Percentiles rank a stretch among this genome's conserved stretches.
Evolutionary conservation across 139 green algal genomes (phyloP).

Genomic region (Penium margaritaceum): DNA sequence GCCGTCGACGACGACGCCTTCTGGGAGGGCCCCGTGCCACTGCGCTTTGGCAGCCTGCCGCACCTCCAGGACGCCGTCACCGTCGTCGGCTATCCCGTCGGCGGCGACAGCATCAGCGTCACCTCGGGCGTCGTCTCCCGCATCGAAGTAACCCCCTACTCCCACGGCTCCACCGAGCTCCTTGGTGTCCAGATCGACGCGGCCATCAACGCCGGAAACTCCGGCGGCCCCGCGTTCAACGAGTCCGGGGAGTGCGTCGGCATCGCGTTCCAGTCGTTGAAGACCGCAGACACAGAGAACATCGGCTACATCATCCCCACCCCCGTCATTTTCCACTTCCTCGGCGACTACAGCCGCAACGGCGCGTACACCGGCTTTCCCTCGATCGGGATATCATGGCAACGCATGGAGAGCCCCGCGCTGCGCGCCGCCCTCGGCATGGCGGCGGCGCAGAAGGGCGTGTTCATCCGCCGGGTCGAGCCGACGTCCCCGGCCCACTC

Average conservation of each 20-base stretch:
- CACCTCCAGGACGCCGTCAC: slow-evolving; percentile 69
- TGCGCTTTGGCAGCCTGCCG: slow-evolving; percentile 43
- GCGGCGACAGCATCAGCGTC: slow-evolving; percentile 80
- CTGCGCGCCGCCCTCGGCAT: slow-evolving; percentile 51
- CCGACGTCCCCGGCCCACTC: slow-evolving; percentile 21
- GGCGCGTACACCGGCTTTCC: slow-evolving; percentile 78
- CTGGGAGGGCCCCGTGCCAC: slow-evolving; percentile 62
- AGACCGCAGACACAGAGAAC: slow-evolving; percentile 68
- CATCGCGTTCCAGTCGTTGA: slow-evolving; percentile 86
- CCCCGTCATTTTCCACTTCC: slow-evolving; percentile 87
- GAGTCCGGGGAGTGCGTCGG: slow-evolving; percentile 73
- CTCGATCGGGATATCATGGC: slow-evolving; percentile 74
- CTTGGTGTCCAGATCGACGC: slow-evolving; percentile 68
- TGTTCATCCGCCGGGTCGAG: slow-evolving; percentile 36
- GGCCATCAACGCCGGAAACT: slow-evolving; percentile 55
- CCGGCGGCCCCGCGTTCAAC: slow-evolving; percentile 78
- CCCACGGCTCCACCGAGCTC: slow-evolving; percentile 79
- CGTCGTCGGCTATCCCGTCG: slow-evolving; percentile 77
- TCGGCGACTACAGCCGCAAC: slow-evolving; percentile 71
- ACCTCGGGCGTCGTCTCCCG: slow-evolving; percentile 69
- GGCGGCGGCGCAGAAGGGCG: slow-evolving; percentile 30
- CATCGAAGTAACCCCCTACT: slow-evolving; percentile 87
- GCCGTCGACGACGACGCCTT: slow-evolving; percentile 81
- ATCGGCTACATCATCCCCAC: slow-evolving; percentile 92
- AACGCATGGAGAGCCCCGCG: slow-evolving; percentile 79